Evolutionary conservation across 1,284 basidiomycete species (phyloP).

Genomic region (Rhodotorula sp.): DNA sequence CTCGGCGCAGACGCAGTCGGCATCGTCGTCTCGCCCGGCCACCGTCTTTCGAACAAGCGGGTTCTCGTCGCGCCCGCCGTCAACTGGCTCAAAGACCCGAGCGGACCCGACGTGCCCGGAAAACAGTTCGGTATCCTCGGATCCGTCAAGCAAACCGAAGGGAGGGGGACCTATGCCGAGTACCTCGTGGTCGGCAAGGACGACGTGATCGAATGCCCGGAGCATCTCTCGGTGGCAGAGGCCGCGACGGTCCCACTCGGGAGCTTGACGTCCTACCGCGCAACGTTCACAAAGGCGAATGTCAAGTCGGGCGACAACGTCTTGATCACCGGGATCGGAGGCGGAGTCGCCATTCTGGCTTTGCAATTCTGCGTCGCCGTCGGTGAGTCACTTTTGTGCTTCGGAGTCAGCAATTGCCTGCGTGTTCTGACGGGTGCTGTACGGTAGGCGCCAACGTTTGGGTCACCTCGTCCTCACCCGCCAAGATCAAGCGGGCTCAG

Average conservation of each 20-base stretch:
- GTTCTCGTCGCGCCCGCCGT: conserved; percentile 40
- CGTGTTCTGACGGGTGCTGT: no score
- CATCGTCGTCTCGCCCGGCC: conserved; percentile 35
- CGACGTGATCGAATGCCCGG: conserved; percentile 65
- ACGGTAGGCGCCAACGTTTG: conserved; percentile 67
- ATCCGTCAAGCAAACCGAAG: conserved; percentile 31
- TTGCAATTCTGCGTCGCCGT: conserved; percentile 73
- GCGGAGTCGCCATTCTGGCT: conserved; percentile 75
- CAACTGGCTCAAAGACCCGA: conserved; percentile 34
- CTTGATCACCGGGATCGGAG: conserved; percentile 66
- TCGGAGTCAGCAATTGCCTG: no score
- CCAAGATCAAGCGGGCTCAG: conserved; percentile 66
- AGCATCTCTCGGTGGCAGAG: conserved; percentile 64
- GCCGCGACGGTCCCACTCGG: conserved; percentile 73
- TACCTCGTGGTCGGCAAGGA: conserved; percentile 70
- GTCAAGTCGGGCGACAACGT: conserved; percentile 67
- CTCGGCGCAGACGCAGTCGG: conserved; percentile 44
- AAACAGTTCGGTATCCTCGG: conserved; percentile 42
- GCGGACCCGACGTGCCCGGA: conserved; percentile 38
- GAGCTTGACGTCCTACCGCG: conserved; percentile 77
- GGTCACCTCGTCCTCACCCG: conserved; percentile 67
- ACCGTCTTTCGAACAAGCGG: conserved; percentile 31
- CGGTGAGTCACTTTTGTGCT: conserved; percentile 23
- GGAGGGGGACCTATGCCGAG: conserved; percentile 68
- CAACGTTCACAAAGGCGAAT: conserved; percentile 65